Percentiles rank a stretch among this genome's conserved stretches.
Conservation (phyloP, 176 grass and related monocot species). For the Triticum turgidum region DNA sequence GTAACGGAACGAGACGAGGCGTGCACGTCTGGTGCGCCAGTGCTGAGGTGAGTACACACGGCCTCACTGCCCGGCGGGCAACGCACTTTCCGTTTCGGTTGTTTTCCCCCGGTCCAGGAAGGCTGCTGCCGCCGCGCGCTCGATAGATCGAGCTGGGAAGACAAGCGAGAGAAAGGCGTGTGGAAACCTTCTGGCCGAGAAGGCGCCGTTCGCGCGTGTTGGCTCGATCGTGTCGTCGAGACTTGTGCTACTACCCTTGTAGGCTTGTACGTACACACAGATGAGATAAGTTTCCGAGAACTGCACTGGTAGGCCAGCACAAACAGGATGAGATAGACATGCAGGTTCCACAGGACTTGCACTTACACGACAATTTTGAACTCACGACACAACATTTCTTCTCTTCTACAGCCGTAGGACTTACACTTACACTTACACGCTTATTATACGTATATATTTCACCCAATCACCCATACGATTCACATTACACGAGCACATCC, state of each 20-base stretch:
- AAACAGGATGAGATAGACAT: no score
- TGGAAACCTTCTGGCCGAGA: neutral
- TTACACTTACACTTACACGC: no score
- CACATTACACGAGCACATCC: neutral
- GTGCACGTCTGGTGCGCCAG: neutral
- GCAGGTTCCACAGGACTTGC: no score
- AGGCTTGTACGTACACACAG: neutral
- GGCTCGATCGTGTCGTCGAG: neutral
- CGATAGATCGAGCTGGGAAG: neutral
- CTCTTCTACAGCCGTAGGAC: no score
- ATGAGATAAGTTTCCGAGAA: no score
- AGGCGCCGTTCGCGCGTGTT: neutral
- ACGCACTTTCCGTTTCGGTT: neutral
- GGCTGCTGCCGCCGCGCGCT: neutral
- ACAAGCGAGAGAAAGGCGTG: neutral
- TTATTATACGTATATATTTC: neutral
- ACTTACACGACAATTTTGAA: no score
- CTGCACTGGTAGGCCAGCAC: no score
- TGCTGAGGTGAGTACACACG: neutral
- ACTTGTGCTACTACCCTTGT: neutral
- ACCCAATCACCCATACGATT: neutral
- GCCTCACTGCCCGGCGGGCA: no score
- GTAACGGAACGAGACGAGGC: neutral
- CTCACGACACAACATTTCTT: no score
- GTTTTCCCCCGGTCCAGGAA: neutral